Base-by-base conservation (phyloP, 2,329 filamentous ascomycete genomes). In the Penicillium sclerotigenum region DNA sequence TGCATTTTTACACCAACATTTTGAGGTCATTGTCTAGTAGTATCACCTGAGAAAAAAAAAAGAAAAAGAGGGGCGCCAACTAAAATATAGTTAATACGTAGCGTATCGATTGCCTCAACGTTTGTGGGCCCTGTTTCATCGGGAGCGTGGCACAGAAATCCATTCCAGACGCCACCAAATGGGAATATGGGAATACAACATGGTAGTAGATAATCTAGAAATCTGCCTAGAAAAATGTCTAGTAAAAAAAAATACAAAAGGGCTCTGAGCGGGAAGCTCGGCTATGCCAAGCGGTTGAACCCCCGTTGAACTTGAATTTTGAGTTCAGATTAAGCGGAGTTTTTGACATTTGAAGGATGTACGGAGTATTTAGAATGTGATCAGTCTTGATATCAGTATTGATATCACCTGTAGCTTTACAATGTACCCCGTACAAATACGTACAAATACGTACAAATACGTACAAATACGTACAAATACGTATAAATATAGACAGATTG, bases 181-280 rank as follows among this genome's bases (percentile, higher is more conserved):
- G 9, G n/a, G 34, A 37, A 18, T 2, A 34, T 37, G 42, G 20
- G 20, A 33, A 34, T 54, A 55, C 54, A 28, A 26, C 38, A 47
- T 58, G 52, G 56, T 55, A 28, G 56, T 55, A 28, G 48, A 57
- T 31, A 43, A 42, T 24, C 5, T 9, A 2, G 36, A 40, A 42
- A 47, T 16, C 8, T 37, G 47, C 10, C 41, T 29, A 47, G 33
- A 28, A 24, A 13, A 41, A 11, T 11, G n/a, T n/a, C 34, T 37
- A 11, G n/a, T 37, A 10, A 37, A 37, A 37, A 36, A 11, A 8
- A 5, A 5, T 29, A 47, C 14, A 42, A 41, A 16, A 10, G 52
- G 24, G 24, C 45, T 46, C 33, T 45, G 58, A 54, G 60, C 62
- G 63, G 63, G 58, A 65, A 59, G 56, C 58, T 65, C 63, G 63